A percentile compares a stretch with the other conserved stretches of the same genome.
Conservation (phyloP, 2,329 filamentous ascomycete species). For the Aspergillus texensis region DNA sequence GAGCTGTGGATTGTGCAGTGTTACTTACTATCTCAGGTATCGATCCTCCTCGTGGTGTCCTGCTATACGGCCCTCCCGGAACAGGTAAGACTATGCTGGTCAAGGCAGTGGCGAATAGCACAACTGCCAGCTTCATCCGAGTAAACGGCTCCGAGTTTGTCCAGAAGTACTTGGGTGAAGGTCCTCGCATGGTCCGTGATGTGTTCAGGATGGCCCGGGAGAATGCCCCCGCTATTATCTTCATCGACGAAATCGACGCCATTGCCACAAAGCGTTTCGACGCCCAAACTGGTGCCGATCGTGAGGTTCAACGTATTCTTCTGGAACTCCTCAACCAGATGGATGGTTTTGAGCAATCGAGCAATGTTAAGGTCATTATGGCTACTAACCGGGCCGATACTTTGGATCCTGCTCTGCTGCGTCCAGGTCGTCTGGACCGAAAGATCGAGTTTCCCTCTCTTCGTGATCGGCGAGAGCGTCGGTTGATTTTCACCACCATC, state of each 20-base stretch:
- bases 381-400: conserved; percentile 98
- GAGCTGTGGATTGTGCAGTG: not conserved
- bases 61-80: conserved; percentile 93
- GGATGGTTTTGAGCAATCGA: conserved; percentile 98
- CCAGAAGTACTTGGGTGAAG: conserved; percentile 97
- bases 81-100: conserved; percentile 97
- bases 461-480: conserved; percentile 88
- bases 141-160: conserved; percentile 98
- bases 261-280: conserved; percentile 99
- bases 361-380: conserved; percentile 99
- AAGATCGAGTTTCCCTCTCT: conserved; percentile 99
- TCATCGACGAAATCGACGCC: conserved; percentile 99
- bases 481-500: conserved; percentile 97
- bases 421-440: conserved; percentile 90
- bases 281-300: conserved; percentile 94
- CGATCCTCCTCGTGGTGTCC: conserved; percentile 92
- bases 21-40: conserved; percentile 58
- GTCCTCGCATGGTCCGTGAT: conserved; percentile 97
- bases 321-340: conserved; percentile 98
- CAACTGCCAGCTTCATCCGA: conserved; percentile 96
- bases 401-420: conserved; percentile 88
- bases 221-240: conserved; percentile 97
- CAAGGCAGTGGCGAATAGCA: conserved; percentile 98
- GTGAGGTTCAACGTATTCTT: conserved; percentile 97
- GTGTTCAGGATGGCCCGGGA: conserved; percentile 99